phyloP scores from a whole-genome alignment of 331 rosid genomes.

The Dryas integrifolia region DNA sequence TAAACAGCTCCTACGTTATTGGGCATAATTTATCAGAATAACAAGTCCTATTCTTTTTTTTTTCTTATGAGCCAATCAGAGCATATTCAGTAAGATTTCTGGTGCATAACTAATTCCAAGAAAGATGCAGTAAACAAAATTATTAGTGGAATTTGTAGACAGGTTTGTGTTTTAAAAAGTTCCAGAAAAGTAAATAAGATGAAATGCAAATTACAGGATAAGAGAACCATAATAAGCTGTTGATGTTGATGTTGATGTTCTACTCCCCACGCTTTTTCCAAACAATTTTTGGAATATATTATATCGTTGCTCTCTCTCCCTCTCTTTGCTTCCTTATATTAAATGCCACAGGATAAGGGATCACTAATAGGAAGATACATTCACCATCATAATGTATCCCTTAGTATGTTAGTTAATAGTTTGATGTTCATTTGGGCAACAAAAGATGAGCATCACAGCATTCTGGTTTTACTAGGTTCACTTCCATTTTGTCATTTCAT shows the following conservation, averaged over 20 bases:
- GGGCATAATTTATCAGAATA: neutral
- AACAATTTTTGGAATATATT: neutral
- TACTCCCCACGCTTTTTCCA: neutral
- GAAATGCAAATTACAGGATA: neutral
- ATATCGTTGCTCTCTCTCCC: too few species aligned
- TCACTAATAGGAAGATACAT: too few species aligned
- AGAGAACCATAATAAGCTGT: neutral
- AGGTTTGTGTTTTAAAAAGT: neutral
- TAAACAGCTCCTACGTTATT: neutral
- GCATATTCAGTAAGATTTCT: neutral
- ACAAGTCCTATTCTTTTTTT: neutral
- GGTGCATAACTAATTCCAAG: too few species aligned
- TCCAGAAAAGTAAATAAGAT: neutral
- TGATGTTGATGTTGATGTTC: neutral
- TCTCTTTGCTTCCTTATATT: too few species aligned
- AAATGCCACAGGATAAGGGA: too few species aligned
- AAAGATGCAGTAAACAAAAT: neutral
- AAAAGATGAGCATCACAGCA: too few species aligned
- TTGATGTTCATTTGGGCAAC: too few species aligned
- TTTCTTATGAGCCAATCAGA: neutral
- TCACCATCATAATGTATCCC: too few species aligned
- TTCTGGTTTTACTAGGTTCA: too few species aligned
- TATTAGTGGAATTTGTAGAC: neutral
- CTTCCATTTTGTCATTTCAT: too few species aligned
- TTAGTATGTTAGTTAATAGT: too few species aligned